These are phyloP conservation scores for Rhodotorula sp. DNA, from an alignment of 1,284 basidiomycete genomes.

Conservation along the genomic window DNA sequence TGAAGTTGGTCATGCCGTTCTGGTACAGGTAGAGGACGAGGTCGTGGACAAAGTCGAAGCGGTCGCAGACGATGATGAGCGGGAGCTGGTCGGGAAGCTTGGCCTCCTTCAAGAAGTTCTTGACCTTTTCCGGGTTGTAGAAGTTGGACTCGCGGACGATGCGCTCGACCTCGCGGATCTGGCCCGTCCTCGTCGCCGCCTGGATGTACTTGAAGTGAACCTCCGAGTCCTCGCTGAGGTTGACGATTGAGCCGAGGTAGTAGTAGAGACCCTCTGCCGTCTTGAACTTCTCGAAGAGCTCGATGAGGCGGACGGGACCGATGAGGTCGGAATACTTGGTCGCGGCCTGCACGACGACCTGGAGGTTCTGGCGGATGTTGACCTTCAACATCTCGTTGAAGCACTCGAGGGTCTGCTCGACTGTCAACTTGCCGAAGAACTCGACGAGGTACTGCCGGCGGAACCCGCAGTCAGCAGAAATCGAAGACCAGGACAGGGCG, in stretches of 20 bases:
- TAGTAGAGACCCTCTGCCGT: slow-evolving; percentile 98
- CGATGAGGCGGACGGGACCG: slow-evolving; percentile 94
- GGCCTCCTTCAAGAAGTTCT: slow-evolving; percentile 97
- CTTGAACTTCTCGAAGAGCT: slow-evolving; percentile 99
- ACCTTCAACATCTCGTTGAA: slow-evolving; percentile 95
- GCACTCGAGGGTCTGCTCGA: slow-evolving; percentile 97
- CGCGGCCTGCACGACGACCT: slow-evolving; percentile 95
- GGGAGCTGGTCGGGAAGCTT: slow-evolving; percentile 95
- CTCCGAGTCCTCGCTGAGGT: slow-evolving; percentile 91
- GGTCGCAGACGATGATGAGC: slow-evolving; percentile 99
- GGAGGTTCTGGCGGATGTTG: slow-evolving; percentile 97
- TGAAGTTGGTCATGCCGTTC: slow-evolving; percentile 94
- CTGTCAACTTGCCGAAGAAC: slow-evolving; percentile 96
- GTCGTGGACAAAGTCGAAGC: slow-evolving; percentile 99
- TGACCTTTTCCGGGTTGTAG: slow-evolving; percentile 99
- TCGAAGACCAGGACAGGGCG: too few relatives aligned
- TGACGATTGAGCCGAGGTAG: slow-evolving; percentile 95
- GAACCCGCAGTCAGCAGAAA: too few relatives aligned
- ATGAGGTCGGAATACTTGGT: slow-evolving; percentile 99
- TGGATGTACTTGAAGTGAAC: slow-evolving; percentile 99
- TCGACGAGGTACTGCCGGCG: slow-evolving; percentile 89
- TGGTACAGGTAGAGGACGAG: slow-evolving; percentile 98
- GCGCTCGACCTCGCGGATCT: slow-evolving; percentile 97
- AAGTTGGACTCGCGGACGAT: slow-evolving; percentile 96
- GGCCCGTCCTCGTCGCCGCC: slow-evolving; percentile 95